A percentile compares a stretch with the other conserved stretches of the same genome.
phyloP scores from a whole-genome alignment of 495 filamentous ascomycete species.

The Pyrenopolyporus hunteri region DNA sequence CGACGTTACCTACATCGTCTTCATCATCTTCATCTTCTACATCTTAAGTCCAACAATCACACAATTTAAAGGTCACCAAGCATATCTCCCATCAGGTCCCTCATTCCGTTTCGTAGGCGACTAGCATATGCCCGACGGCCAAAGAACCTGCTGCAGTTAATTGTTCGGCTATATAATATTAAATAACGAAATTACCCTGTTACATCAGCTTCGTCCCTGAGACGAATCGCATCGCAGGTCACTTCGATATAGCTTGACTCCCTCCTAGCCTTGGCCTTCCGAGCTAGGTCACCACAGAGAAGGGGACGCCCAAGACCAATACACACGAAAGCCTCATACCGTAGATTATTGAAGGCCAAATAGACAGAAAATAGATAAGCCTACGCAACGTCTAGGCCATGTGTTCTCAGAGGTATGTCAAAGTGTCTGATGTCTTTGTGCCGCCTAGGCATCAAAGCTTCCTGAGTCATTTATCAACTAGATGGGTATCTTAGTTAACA shows the following conservation, averaged over 20 bases:
- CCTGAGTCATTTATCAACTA: slow-evolving; percentile 7
- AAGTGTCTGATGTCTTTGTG: slow-evolving; percentile 15
- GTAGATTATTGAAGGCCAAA: neutral
- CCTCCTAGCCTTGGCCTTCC: neutral
- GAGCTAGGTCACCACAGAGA: too few relatives aligned
- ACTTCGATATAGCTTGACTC: neutral
- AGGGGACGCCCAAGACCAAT: neutral
- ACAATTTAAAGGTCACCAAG: neutral
- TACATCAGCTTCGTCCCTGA: slow-evolving; percentile 14
- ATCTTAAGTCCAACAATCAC: neutral
- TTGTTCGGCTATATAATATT: too few relatives aligned
- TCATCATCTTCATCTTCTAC: neutral
- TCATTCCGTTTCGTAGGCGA: too few relatives aligned
- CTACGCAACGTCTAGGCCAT: neutral
- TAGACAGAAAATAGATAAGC: neutral
- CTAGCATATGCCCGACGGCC: too few relatives aligned
- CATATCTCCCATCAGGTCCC: neutral
- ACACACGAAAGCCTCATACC: neutral
- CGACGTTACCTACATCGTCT: neutral
- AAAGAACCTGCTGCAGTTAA: too few relatives aligned
- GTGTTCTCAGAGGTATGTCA: slow-evolving; percentile 24
- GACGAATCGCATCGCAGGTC: slow-evolving; percentile 12
- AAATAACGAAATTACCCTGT: slow-evolving; percentile 26
- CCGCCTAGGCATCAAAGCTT: neutral
- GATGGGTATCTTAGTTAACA: neutral